phyloP scores from a whole-genome alignment of 345 rosid genomes.

The Aurinia saxatilis region DNA sequence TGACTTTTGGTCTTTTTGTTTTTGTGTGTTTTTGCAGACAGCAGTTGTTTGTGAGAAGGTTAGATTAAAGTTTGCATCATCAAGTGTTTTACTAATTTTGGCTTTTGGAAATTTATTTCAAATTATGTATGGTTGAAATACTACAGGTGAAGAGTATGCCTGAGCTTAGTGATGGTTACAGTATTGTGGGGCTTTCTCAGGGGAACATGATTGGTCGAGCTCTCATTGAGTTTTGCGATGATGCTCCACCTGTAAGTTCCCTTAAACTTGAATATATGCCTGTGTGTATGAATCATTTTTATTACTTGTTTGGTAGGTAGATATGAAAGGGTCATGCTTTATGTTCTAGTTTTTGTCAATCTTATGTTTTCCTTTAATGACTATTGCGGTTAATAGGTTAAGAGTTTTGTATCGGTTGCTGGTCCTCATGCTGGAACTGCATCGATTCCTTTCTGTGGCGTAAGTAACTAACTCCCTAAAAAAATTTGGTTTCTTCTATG shows the following conservation, averaged over 20 bases:
- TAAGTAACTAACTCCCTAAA: slow-evolving; percentile 32
- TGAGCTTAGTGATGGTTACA: slow-evolving; percentile 66
- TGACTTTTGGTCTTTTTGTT: not conserved
- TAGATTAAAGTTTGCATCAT: slow-evolving; percentile 8
- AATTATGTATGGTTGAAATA: slow-evolving; percentile 13
- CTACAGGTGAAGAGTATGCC: slow-evolving; percentile 62
- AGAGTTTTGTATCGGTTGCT: slow-evolving; percentile 64
- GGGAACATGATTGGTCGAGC: slow-evolving; percentile 74
- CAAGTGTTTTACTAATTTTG: slow-evolving; percentile 8
- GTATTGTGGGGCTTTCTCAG: slow-evolving; percentile 88
- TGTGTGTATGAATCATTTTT: not conserved
- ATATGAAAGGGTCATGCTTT: too few relatives aligned
- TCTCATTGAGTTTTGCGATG: slow-evolving; percentile 73
- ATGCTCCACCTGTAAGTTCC: slow-evolving; percentile 64
- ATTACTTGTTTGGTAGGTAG: too few relatives aligned
- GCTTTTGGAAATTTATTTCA: not conserved
- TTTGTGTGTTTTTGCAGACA: slow-evolving; percentile 53
- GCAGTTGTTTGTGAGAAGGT: slow-evolving; percentile 83
- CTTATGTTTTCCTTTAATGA: not conserved
- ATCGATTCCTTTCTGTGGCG: slow-evolving; percentile 76
- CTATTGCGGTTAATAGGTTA: slow-evolving; percentile 46
- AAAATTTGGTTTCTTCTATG: not conserved
- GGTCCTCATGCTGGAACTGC: slow-evolving; percentile 91
- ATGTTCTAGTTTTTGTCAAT: too few relatives aligned
- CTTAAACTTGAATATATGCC: not conserved